Evolutionary conservation across 495 filamentous ascomycete species (phyloP).

Genomic region (Aspergillus conjunctus): DNA sequence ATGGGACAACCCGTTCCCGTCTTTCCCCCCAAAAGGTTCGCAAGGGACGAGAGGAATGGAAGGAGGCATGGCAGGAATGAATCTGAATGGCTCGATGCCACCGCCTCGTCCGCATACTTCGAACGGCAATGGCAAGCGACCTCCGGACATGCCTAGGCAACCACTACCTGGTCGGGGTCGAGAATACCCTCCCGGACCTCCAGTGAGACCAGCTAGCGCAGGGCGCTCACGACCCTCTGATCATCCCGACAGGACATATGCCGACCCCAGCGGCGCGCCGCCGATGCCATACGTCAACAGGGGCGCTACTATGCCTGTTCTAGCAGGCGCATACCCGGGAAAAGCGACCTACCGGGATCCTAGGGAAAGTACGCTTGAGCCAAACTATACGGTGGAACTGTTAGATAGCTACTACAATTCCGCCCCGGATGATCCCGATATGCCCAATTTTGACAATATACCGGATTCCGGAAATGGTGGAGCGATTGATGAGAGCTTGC

Average conservation of each 20-base stretch:
- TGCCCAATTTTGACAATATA: constrained; percentile 75
- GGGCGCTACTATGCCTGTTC: constrained; percentile 45
- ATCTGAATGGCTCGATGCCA: constrained; percentile 44
- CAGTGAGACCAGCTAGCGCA: constrained; percentile 33
- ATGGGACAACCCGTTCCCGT: constrained; percentile 71
- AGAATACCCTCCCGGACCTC: constrained; percentile 28
- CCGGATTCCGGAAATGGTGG: constrained; percentile 39
- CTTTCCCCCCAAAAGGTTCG: constrained; percentile 52
- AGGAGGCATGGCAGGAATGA: constrained; percentile 60
- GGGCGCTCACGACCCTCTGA: constrained; percentile 25
- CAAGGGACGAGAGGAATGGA: constrained; percentile 39
- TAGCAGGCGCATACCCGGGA: constrained; percentile 31
- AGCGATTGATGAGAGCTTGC: constrained; percentile 54
- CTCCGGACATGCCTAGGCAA: constrained; percentile 34
- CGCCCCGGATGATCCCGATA: constrained; percentile 52
- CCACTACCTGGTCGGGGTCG: constrained; percentile 31
- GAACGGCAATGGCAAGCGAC: constrained; percentile 27
- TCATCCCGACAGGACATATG: constrained; percentile 33
- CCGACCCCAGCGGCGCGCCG: constrained; percentile 33
- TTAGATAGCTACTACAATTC: constrained; percentile 46
- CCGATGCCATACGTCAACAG: constrained; percentile 35
- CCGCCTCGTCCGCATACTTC: constrained; percentile 43
- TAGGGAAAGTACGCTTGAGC: constrained; percentile 19
- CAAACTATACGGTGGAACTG: constrained; percentile 34
- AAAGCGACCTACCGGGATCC: constrained; percentile 39